Conservation (phyloP, 257 asterid species). For the Solanum dulcamara region DNA sequence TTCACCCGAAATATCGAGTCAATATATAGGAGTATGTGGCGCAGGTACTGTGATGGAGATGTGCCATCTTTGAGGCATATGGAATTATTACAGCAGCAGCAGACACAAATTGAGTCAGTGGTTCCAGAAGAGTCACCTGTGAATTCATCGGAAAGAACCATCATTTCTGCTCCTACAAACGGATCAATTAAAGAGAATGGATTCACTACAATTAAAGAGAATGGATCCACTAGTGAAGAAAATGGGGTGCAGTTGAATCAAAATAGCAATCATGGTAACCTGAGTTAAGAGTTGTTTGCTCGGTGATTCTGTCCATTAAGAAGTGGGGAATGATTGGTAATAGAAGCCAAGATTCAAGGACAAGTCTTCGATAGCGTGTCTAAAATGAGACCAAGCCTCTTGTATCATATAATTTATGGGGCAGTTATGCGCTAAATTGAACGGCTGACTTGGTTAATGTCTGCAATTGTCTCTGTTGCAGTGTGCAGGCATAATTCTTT, state of each 20-base stretch:
- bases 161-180: conserved; percentile 8
- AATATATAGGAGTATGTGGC: conserved; percentile 71
- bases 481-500: conserved; percentile 14
- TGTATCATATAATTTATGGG: conserved; percentile 33
- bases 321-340: conserved; percentile 2
- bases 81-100: conserved; percentile 32
- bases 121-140: conserved; percentile 21
- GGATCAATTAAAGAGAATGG: conserved; percentile 47
- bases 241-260: conserved; percentile 24
- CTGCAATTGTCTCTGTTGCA: conserved; percentile 11
- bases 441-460: conserved; percentile 6
- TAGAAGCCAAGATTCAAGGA: not conserved
- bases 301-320: not conserved
- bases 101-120: conserved; percentile 2
- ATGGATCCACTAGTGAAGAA: conserved; percentile 45
- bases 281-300: conserved; percentile 1
- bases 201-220: conserved; percentile 25
- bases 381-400: conserved; percentile 17
- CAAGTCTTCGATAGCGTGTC: not conserved
- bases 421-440: conserved; percentile 10
- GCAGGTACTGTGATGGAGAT: conserved; percentile 65
- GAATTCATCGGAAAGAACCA: conserved; percentile 17
- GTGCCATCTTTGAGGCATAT: conserved; percentile 64
- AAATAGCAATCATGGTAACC: not conserved
- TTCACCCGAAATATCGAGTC: conserved; percentile 60